phyloP scores from a whole-genome alignment of 371 early-diverging fungal genomes.

The Mortierella sp. region DNA sequence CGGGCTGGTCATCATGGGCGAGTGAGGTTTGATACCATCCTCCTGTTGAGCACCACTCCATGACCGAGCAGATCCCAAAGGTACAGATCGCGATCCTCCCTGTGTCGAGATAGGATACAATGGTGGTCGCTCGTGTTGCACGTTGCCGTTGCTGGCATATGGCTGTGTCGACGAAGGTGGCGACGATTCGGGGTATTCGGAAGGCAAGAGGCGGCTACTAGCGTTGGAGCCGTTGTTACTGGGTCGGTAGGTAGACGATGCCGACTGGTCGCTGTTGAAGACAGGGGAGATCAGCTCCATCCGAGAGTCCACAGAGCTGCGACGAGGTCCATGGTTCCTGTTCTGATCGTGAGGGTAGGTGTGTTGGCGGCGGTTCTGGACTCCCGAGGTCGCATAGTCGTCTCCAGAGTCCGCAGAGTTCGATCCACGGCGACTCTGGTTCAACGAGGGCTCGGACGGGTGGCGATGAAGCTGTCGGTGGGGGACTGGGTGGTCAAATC shows the following conservation, averaged over 20 bases:
- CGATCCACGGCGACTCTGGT: slow-evolving; percentile 12
- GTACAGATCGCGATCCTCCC: slow-evolving; percentile 3
- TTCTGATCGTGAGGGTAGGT: neutral
- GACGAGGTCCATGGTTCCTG: slow-evolving; percentile 19
- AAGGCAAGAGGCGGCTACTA: neutral
- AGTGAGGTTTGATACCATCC: slow-evolving; percentile 1
- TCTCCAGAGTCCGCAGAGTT: slow-evolving; percentile 29
- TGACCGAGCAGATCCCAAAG: slow-evolving; percentile 14
- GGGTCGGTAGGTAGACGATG: neutral
- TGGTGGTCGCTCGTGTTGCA: slow-evolving; percentile 21
- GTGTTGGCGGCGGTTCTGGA: neutral
- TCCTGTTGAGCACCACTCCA: slow-evolving; percentile 16
- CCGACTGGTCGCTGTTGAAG: neutral
- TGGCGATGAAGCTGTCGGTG: slow-evolving; percentile 23
- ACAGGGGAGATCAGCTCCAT: slow-evolving; percentile 16
- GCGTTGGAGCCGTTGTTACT: neutral
- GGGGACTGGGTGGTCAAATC: neutral
- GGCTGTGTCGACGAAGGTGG: neutral
- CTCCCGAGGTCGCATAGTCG: slow-evolving; percentile 8
- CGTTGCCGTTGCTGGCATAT: neutral
- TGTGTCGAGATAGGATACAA: slow-evolving; percentile 21
- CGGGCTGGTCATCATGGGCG: slow-evolving; percentile 7
- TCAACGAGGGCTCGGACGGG: slow-evolving; percentile 27
- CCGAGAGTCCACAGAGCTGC: slow-evolving; percentile 19
- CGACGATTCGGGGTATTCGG: slow-evolving; percentile 1